phyloP scores from a whole-genome alignment of 192 early-diverging fungal species.

The Gonapodya prolifera region DNA sequence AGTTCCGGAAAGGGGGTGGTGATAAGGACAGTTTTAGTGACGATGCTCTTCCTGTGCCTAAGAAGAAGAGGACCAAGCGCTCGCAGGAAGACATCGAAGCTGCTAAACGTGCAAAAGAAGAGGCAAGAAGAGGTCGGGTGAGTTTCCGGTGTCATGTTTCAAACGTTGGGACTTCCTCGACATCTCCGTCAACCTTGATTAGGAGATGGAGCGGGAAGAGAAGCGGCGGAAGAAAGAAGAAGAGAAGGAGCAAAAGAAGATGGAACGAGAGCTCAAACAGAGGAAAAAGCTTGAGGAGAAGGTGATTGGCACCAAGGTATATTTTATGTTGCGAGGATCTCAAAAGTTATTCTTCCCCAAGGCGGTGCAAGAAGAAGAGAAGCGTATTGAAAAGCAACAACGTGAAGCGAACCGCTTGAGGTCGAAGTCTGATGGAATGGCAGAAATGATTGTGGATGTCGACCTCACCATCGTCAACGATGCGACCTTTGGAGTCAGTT shows the following conservation, averaged over 20 bases:
- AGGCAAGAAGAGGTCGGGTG: not conserved
- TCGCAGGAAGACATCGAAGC: not conserved
- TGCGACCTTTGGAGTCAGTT: not conserved
- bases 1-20: not conserved
- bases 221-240: not conserved
- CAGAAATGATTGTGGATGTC: constrained; percentile 4
- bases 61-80: not conserved
- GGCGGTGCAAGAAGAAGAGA: not conserved
- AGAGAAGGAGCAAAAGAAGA: constrained; percentile 1
- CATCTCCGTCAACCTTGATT: not conserved
- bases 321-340: not conserved
- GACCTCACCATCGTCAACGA: constrained; percentile 1
- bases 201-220: not conserved
- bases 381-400: not conserved
- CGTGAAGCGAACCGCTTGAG: constrained; percentile 1
- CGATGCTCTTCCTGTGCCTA: not conserved
- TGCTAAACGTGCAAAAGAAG: not conserved
- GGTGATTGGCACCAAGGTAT: not conserved
- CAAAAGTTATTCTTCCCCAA: not conserved
- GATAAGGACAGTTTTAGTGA: not conserved
- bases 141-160: not conserved
- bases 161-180: not conserved
- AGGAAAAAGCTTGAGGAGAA: not conserved
- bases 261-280: not conserved
- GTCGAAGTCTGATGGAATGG: not conserved